Evolutionary conservation across 768 basidiomycete genomes (phyloP).

Genomic region (Boletus bicolor): DNA sequence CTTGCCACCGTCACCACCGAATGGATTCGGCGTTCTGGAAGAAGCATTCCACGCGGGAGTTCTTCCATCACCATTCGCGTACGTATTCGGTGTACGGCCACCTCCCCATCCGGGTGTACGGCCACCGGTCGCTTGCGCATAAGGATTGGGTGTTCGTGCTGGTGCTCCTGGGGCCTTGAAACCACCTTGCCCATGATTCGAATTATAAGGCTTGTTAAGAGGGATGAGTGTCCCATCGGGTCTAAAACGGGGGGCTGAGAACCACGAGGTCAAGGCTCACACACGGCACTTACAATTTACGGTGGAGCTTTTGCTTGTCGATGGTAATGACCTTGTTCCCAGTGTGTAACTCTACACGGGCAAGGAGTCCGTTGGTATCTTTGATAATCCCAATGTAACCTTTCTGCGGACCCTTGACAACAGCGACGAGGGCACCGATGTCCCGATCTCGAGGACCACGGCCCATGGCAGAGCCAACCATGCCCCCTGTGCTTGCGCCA

Average conservation of each 20-base stretch:
- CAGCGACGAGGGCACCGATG: slow-evolving; percentile 73
- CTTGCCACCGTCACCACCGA: slow-evolving; percentile 50
- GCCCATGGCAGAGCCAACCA: slow-evolving; percentile 79
- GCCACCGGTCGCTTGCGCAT: slow-evolving; percentile 37
- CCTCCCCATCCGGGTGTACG: slow-evolving; percentile 36
- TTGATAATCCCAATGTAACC: slow-evolving; percentile 91
- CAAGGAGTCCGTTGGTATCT: slow-evolving; percentile 85
- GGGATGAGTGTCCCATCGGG: slow-evolving; percentile 54
- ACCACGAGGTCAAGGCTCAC: not conserved
- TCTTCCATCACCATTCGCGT: slow-evolving; percentile 52
- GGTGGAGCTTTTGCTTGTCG: slow-evolving; percentile 72
- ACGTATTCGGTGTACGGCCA: slow-evolving; percentile 67
- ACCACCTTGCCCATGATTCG: slow-evolving; percentile 16
- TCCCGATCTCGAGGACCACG: slow-evolving; percentile 80
- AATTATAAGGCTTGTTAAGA: slow-evolving; percentile 40
- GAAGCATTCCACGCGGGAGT: slow-evolving; percentile 65
- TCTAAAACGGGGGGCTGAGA: slow-evolving; percentile 33
- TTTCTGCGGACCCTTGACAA: slow-evolving; percentile 87
- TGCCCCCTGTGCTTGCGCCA: slow-evolving; percentile 60
- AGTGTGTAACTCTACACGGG: slow-evolving; percentile 86
- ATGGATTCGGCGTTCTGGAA: slow-evolving; percentile 70
- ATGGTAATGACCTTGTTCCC: slow-evolving; percentile 88
- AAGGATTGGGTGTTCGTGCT: slow-evolving; percentile 45
- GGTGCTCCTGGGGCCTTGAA: slow-evolving; percentile 40
- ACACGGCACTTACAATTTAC: slow-evolving; percentile 58